These are phyloP conservation scores for Pelargonium exstipulatum DNA, from an alignment of 441 rosid species.

Conservation along the genomic window DNA sequence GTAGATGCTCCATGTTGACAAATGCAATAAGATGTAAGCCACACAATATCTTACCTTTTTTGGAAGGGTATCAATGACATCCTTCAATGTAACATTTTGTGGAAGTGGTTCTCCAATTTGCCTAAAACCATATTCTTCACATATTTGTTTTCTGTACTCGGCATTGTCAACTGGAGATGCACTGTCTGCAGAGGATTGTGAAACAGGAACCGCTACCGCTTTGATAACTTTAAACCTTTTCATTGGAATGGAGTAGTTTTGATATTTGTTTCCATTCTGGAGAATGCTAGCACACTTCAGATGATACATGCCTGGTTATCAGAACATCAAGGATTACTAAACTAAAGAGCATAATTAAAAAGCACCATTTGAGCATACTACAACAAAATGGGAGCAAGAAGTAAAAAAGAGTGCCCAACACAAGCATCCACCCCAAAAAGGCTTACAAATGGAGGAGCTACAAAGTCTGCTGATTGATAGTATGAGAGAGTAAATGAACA, in stretches of 20 bases:
- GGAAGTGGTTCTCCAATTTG: conserved; percentile 88
- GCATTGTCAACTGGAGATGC: conserved; percentile 45
- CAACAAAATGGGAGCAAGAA: background rate
- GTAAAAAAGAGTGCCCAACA: background rate
- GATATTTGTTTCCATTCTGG: conserved; percentile 31
- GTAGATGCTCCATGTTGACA: background rate
- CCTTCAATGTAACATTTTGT: conserved; percentile 60
- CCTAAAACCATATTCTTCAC: conserved; percentile 70
- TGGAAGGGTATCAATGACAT: conserved; percentile 71
- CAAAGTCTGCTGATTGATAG: too few species aligned
- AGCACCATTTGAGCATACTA: background rate
- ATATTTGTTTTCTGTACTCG: conserved; percentile 55
- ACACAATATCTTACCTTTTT: conserved; percentile 39
- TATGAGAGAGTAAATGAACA: too few species aligned
- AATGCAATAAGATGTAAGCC: background rate
- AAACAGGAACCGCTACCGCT: conserved; percentile 63
- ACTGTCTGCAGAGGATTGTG: conserved; percentile 14
- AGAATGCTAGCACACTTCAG: conserved; percentile 41
- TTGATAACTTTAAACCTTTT: conserved; percentile 37
- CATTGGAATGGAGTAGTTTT: conserved; percentile 25
- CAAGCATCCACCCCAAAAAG: too few species aligned
- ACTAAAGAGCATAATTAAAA: background rate
- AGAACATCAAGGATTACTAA: conserved; percentile 7
- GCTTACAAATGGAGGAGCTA: too few species aligned
- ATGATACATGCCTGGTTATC: conserved; percentile 42